Base-by-base conservation (phyloP, 768 basidiomycete genomes). In the Lactifluus hygrophoroides region DNA sequence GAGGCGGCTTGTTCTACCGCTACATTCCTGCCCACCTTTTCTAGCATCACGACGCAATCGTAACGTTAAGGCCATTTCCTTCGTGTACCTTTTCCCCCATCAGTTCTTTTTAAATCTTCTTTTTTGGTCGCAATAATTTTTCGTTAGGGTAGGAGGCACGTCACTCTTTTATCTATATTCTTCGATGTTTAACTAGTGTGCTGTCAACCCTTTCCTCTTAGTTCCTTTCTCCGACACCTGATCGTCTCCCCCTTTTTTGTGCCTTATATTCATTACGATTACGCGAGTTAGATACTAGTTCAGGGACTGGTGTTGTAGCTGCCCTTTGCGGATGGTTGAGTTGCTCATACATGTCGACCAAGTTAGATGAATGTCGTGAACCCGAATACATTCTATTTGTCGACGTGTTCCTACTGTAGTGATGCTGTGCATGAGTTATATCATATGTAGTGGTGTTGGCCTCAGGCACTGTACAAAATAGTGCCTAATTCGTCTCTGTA, bases 241-340 rank as follows among this genome's bases (percentile, higher is more conserved):
- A 21, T 27, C 38, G 32, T 50, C 34, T 21, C 17, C 40, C 16
- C 49, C 27, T 44, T 46, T 35, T 27, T 45, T 46, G 40, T 43
- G 59, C 59, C 59, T 60, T 60, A 28, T 35, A 38, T 60, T 51
- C 23, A 27, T 45, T 60, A 37, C 30, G 59, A 56, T 60, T 60
- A 37, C 54, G 54, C 51, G 32, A 37, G 53, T n/a, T 38, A 46
- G 59, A 46, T 38, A 60, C 49, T 27, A 46, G 44, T 50, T 32
- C 25, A 46, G 21, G 28, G 44, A 44, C n/a, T 19, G 28, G 48
- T 51, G 48, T 45, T 21, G 54, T 37, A 14, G 55, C n/a, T 46
- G 21, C 43, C 47, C 25, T 50, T 50, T 37, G 46, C 34, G 48
- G 21, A 46, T 44, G 54, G 34, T 21, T 30, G 28, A 27, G 51